Percentiles rank a stretch among this genome's conserved stretches.
These are phyloP conservation scores for Phytophthora capsici DNA, from an alignment of 352 stramenopile genomes.

Conservation along the genomic window DNA sequence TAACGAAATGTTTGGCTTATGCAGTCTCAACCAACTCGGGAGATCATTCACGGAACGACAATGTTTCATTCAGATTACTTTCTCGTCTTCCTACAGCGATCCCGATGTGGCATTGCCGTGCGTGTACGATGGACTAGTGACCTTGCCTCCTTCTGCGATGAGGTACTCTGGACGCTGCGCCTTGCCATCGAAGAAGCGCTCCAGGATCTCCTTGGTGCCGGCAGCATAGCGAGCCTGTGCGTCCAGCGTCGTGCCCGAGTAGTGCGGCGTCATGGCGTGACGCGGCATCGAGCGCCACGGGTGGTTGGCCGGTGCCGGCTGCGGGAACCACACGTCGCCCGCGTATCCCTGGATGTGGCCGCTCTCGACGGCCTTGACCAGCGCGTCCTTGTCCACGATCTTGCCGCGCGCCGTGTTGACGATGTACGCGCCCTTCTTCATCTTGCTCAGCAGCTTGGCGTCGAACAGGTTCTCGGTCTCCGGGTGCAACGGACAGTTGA, in stretches of 20 bases:
- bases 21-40: too few relatives aligned
- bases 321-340: constrained; percentile 83
- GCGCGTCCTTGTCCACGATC: constrained; percentile 74
- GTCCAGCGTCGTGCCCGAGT: constrained; percentile 49
- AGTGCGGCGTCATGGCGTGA: constrained; percentile 61
- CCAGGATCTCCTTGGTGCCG: constrained; percentile 51
- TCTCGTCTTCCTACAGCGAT: constrained; percentile 19
- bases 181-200: constrained; percentile 50
- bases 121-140: constrained; percentile 46
- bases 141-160: constrained; percentile 45
- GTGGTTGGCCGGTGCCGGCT: constrained; percentile 74
- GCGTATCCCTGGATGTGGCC: constrained; percentile 45
- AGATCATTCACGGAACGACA: too few relatives aligned
- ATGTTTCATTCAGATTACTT: too few relatives aligned
- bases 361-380: constrained; percentile 39
- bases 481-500: constrained; percentile 74
- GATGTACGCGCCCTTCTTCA: constrained; percentile 73
- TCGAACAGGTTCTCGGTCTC: constrained; percentile 75
- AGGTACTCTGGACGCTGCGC: constrained; percentile 48
- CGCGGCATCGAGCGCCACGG: constrained; percentile 44
- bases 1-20: too few relatives aligned
- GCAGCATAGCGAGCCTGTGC: constrained; percentile 46
- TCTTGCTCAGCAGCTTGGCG: constrained; percentile 58
- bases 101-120: constrained; percentile 38
- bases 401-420: constrained; percentile 87